phyloP scores from a whole-genome alignment of 2,329 filamentous ascomycete species.

The Apiospora aurea region DNA sequence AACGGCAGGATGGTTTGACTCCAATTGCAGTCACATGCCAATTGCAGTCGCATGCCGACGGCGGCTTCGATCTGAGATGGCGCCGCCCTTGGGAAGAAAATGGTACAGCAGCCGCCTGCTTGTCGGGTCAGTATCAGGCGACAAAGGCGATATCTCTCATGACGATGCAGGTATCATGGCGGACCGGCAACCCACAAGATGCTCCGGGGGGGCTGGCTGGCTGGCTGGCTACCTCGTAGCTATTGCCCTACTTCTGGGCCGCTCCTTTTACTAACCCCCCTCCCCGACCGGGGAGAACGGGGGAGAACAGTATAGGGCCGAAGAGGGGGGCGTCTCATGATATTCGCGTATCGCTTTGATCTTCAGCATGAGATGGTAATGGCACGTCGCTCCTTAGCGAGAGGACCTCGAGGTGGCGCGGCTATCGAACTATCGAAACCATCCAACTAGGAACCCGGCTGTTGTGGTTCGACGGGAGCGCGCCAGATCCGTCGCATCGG shows the following conservation, averaged over 20 bases:
- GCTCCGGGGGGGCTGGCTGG: not conserved
- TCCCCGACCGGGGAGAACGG: not conserved
- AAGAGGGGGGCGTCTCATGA: not conserved
- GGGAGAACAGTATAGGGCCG: not conserved
- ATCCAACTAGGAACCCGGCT: not conserved
- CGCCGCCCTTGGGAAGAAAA: not conserved
- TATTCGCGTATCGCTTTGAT: not conserved
- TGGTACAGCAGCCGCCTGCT: not conserved
- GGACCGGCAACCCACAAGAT: not conserved
- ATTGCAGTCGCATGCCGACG: not conserved
- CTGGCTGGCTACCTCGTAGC: not conserved
- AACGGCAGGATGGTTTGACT: not conserved
- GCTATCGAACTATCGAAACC: constrained; percentile 13
- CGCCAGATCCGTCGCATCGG: not conserved
- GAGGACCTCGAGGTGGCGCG: not conserved
- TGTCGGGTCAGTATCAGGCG: not conserved
- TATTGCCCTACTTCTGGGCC: not conserved
- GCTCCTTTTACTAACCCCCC: not conserved
- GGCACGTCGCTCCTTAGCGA: not conserved
- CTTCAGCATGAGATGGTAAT: constrained; percentile 5
- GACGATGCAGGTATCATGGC: not conserved
- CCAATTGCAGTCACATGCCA: not conserved
- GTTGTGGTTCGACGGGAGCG: constrained; percentile 14
- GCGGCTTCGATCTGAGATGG: not conserved
- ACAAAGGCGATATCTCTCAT: not conserved